Conservation (phyloP, 2,329 filamentous ascomycete species). For the Chrysoporthe puriensis region DNA sequence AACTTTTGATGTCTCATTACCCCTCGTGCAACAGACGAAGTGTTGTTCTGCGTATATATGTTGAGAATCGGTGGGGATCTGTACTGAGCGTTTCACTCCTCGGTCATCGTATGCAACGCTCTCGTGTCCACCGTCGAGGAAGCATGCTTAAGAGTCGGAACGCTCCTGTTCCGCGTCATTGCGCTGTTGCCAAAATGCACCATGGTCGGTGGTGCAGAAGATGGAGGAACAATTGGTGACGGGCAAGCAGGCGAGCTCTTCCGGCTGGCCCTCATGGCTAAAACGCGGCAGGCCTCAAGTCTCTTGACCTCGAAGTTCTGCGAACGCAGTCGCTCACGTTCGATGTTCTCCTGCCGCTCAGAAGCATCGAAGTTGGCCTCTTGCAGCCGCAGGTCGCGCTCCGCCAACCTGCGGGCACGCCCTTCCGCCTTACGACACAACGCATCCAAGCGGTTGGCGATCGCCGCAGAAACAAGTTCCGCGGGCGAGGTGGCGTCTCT, state of each 20-base stretch:
- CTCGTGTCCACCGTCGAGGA: constrained; percentile 21
- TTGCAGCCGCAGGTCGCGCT: constrained; percentile 46
- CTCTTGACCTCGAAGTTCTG: constrained; percentile 53
- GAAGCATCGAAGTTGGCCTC: constrained; percentile 51
- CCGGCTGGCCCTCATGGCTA: constrained; percentile 35
- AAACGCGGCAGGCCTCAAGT: constrained; percentile 47
- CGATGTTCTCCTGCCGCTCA: constrained; percentile 46
- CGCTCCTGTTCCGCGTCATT: constrained; percentile 16
- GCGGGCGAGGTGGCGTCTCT: constrained; percentile 36
- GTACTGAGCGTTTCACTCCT: constrained; percentile 13
- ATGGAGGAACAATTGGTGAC: constrained; percentile 10
- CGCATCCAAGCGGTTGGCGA: constrained; percentile 53
- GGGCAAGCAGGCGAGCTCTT: constrained; percentile 21
- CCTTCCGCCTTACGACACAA: constrained; percentile 51
- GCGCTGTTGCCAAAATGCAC: constrained; percentile 10
- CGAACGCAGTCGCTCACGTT: constrained; percentile 53
- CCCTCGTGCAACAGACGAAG: background rate
- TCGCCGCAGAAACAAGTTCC: constrained; percentile 42
- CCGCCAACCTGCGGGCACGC: constrained; percentile 45
- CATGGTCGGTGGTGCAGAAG: constrained; percentile 26
- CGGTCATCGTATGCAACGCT: constrained; percentile 23
- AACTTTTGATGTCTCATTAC: constrained; percentile 2
- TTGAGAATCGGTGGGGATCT: background rate
- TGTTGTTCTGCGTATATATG: background rate
- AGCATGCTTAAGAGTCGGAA: constrained; percentile 24